Conservation (phyloP, 306 rosid genomes). For the Quillaja saponaria region DNA sequence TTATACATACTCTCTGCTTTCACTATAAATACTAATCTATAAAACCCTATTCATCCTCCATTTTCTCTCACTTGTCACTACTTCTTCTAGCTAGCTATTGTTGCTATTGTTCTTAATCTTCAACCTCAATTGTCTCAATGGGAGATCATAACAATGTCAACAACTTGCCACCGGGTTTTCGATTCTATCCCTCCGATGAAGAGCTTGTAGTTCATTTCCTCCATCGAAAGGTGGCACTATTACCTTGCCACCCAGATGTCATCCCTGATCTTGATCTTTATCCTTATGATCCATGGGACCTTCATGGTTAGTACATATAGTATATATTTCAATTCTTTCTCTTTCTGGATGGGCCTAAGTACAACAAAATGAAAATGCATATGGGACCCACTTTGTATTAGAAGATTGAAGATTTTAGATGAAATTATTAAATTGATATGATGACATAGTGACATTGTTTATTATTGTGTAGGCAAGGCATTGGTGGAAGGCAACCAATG, state of each 20-base stretch:
- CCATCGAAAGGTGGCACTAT: constrained; percentile 76
- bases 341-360: too few relatives aligned
- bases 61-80: not conserved
- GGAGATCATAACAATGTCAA: constrained; percentile 56
- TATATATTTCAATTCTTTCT: not conserved
- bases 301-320: constrained; percentile 62
- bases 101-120: not conserved
- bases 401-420: too few relatives aligned
- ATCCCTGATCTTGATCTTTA: constrained; percentile 91
- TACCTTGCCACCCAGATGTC: constrained; percentile 94
- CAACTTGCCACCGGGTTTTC: constrained; percentile 89
- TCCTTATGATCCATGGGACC: constrained; percentile 88
- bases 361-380: not conserved
- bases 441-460: too few relatives aligned
- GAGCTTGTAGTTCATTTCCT: constrained; percentile 93
- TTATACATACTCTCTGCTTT: constrained; percentile 12
- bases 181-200: constrained; percentile 86
- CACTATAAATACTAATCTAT: constrained; percentile 50
- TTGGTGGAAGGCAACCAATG: constrained; percentile 81
- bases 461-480: constrained; percentile 62
- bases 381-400: too few relatives aligned
- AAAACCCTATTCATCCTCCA: constrained; percentile 17
- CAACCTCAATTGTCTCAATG: constrained; percentile 29
- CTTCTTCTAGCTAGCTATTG: not conserved
- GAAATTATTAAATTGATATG: too few relatives aligned